Conservation (phyloP, 306 rosid species). For the Biancaea sappan region DNA sequence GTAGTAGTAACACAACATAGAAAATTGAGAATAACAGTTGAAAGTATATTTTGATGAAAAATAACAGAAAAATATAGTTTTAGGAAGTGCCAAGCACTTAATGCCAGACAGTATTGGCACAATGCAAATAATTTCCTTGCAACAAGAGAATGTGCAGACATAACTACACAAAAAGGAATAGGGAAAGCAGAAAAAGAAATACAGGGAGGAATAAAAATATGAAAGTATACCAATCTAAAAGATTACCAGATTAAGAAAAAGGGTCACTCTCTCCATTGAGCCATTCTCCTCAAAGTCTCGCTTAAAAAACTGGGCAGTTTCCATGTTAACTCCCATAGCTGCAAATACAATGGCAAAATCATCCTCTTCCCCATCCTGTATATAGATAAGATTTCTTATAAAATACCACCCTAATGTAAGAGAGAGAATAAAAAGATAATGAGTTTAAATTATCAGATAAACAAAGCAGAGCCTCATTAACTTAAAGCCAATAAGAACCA, state of each 20-base stretch:
- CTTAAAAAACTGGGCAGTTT: constrained; percentile 97
- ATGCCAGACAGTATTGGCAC: not conserved
- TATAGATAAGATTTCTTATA: constrained; percentile 35
- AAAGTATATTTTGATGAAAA: not conserved
- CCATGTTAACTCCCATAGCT: constrained; percentile 99
- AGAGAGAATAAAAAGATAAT: constrained; percentile 18
- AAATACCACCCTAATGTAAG: not conserved
- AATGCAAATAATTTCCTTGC: not conserved
- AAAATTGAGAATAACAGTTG: not conserved
- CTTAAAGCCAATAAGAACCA: constrained; percentile 24
- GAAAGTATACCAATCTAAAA: constrained; percentile 17
- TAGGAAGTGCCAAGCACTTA: not conserved
- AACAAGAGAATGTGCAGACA: constrained; percentile 4
- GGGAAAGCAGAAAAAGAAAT: constrained; percentile 2
- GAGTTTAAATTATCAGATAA: not conserved
- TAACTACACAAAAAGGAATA: not conserved
- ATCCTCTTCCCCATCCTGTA: constrained; percentile 83
- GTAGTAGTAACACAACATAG: not conserved
- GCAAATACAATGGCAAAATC: constrained; percentile 99
- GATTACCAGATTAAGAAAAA: constrained; percentile 92
- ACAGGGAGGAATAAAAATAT: not conserved
- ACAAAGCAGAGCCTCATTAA: constrained; percentile 23
- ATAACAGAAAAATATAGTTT: not conserved
- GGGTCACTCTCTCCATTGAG: constrained; percentile 99
- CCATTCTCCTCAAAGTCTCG: constrained; percentile 99